Evolutionary conservation across 1,284 basidiomycete species (phyloP).

Genomic region (Inonotus obliquus): DNA sequence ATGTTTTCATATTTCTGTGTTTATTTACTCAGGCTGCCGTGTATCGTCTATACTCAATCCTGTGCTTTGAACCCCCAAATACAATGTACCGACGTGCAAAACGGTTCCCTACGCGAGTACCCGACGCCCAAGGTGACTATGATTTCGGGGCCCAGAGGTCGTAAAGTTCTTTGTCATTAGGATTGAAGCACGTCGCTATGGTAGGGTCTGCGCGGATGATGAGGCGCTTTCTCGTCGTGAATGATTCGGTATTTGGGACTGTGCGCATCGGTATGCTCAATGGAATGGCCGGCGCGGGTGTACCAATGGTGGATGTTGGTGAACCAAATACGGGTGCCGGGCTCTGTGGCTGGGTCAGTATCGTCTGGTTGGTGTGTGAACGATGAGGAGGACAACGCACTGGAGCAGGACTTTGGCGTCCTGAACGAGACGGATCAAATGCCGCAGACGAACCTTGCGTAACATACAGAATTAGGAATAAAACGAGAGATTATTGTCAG

Average conservation of each 20-base stretch:
- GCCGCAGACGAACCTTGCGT: slow-evolving; percentile 3
- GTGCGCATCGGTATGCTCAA: slow-evolving; percentile 16
- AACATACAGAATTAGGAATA: not conserved
- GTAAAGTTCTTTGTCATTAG: slow-evolving; percentile 66
- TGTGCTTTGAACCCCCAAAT: not conserved
- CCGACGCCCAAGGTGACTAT: slow-evolving; percentile 19
- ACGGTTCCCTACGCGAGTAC: not conserved
- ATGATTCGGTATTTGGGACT: slow-evolving; percentile 21
- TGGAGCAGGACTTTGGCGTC: slow-evolving; percentile 5
- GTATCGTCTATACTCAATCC: not conserved
- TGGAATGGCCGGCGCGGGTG: slow-evolving; percentile 10
- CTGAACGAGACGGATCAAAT: slow-evolving; percentile 8
- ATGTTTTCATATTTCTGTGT: not conserved
- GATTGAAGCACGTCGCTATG: slow-evolving; percentile 66
- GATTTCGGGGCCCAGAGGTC: slow-evolving; percentile 62
- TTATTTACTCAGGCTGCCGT: not conserved
- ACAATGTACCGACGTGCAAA: not conserved
- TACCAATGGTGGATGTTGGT: slow-evolving; percentile 13
- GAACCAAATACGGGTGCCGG: slow-evolving; percentile 3
- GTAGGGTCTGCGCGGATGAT: slow-evolving; percentile 58
- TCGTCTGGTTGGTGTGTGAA: not conserved
- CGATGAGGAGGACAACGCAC: slow-evolving; percentile 1
- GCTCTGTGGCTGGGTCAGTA: not conserved
- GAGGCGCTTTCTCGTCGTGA: slow-evolving; percentile 32
- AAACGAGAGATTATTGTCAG: not conserved